Conservation (phyloP, 768 basidiomycete species). For the Pilatotrama ljubarskyi region DNA sequence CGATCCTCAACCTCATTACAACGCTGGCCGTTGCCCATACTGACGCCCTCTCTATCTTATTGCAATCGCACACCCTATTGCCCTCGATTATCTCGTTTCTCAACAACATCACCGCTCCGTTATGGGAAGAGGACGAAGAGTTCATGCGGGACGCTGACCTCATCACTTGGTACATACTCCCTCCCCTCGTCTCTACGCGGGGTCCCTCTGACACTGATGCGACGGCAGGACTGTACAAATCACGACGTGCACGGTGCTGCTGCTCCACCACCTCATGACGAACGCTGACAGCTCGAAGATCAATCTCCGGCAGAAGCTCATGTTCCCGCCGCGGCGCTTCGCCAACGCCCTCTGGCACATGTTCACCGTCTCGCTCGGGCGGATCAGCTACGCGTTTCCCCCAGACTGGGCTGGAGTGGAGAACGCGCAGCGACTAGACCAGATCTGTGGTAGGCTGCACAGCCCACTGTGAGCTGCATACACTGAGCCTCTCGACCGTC, state of each 20-base stretch:
- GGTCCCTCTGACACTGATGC: conserved; percentile 6
- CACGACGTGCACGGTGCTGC: conserved; percentile 52
- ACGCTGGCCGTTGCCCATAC: conserved; percentile 41
- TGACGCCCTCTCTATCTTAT: conserved; percentile 39
- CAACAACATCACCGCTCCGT: conserved; percentile 47
- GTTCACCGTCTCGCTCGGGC: conserved; percentile 76
- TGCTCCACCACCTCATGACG: conserved; percentile 67
- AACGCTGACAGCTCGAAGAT: conserved; percentile 42
- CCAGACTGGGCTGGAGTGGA: conserved; percentile 26
- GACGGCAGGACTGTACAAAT: conserved; percentile 48
- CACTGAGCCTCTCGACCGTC: too few relatives aligned
- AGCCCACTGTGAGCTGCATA: too few relatives aligned
- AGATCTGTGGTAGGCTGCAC: conserved; percentile 29
- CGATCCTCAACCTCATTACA: conserved; percentile 42
- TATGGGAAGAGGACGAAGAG: conserved; percentile 46
- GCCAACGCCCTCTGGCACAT: conserved; percentile 67
- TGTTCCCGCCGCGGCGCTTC: conserved; percentile 49
- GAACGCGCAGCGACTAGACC: conserved; percentile 25
- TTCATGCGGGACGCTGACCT: conserved; percentile 39
- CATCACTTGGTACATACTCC: conserved; percentile 42
- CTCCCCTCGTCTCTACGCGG: not conserved
- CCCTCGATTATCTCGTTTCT: conserved; percentile 65
- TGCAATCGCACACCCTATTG: conserved; percentile 55
- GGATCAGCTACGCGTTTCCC: conserved; percentile 61
- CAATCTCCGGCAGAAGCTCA: conserved; percentile 60